Base-by-base conservation (phyloP, 805 yeast species). In the Candida taoyuanica region DNA sequence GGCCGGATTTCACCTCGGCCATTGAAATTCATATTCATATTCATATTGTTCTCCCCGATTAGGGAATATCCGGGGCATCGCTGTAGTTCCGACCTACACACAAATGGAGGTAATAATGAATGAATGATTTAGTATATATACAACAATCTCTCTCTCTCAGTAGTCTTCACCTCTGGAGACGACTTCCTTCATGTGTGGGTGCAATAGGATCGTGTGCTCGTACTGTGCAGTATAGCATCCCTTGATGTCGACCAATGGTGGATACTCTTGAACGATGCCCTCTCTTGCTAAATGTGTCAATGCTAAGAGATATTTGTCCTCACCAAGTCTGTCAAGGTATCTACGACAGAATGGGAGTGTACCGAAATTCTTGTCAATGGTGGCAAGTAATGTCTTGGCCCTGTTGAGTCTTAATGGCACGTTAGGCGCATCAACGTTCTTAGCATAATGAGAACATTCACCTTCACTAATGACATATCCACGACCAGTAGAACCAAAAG, bases 321-420 rank as follows among this genome's bases (percentile, higher is more conserved):
- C 94, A 13, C 96, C 97, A 5, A 85, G 55, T 48, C 94, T 74
- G 58, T 93, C 99, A 58, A 93, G 68, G 59, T 93, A 93, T 53
- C 99, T 73, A 52, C 97, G 81, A 67, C 98, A 93, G 77, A 89
- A 93, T 3, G 99, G 98, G 50, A 93, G 70, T 0, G 98, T 87
- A 31, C 98, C 97, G 57, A 93, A 93, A 52, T 85, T 77, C 40
- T 73, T 69, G 57, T 87, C 81, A 53, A 93, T 93, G 11, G 79
- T 71, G 34, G 70, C 66, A 45, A 87, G 64, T 48, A 93, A 67
- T 31, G 73, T 69, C 59, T 78, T 81, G 18, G 97, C 91, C 50
- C 79, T 72, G 48, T 74, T 78, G 43, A 79, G 53, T 45, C 81
- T 65, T 12, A 83, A 57, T 5, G 84, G 76, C 5, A 76, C 67